These are phyloP conservation scores for Acacia melanoxylon DNA, from an alignment of 306 rosid genomes.

Conservation along the genomic window DNA sequence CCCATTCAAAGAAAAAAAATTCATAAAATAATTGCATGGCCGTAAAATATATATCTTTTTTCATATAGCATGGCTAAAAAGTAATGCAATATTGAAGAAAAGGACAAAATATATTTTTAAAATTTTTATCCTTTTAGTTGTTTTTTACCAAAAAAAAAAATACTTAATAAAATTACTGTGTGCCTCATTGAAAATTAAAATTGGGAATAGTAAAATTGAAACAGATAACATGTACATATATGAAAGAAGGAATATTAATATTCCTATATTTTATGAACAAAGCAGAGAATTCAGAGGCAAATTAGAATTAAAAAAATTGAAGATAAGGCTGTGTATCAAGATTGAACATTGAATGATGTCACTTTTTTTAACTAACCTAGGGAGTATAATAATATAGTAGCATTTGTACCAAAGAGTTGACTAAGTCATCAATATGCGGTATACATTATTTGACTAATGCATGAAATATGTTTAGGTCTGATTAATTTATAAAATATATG, in stretches of 20 bases:
- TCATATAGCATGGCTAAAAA: not conserved
- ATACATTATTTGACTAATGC: conserved; percentile 30
- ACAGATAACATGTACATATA: not conserved
- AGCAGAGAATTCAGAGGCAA: not conserved
- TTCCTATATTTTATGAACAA: not conserved
- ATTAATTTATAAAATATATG: not conserved
- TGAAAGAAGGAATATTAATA: not conserved
- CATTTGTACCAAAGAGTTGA: not conserved
- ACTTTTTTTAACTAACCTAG: not conserved
- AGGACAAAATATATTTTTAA: not conserved
- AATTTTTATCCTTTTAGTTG: not conserved
- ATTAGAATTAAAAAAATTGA: not conserved
- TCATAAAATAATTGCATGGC: not conserved
- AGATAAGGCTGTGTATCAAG: conserved; percentile 12
- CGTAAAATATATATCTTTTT: not conserved
- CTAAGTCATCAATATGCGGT: conserved; percentile 26
- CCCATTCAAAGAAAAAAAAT: not conserved
- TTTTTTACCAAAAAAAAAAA: not conserved
- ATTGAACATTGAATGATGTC: not conserved
- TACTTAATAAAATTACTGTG: not conserved
- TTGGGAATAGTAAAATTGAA: not conserved
- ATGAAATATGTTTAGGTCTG: not conserved
- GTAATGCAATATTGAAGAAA: not conserved
- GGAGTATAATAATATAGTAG: not conserved
- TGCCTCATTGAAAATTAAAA: not conserved